phyloP scores from a whole-genome alignment of 148 eudicot species.

The Rhododendron mucronatum region DNA sequence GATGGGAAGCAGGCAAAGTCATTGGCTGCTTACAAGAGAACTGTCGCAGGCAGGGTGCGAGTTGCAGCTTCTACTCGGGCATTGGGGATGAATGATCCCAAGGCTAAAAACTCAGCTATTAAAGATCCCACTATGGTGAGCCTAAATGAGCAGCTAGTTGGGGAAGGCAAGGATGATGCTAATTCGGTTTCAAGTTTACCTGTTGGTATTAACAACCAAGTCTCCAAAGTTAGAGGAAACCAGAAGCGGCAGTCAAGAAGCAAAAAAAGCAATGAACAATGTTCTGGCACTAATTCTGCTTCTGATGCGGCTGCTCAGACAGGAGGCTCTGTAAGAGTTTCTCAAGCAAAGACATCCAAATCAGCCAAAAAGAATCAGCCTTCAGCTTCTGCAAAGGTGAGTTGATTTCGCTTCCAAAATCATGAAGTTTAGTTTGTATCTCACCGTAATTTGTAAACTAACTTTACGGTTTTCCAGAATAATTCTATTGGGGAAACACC shows the following conservation, averaged over 20 bases:
- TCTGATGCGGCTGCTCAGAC: conserved; percentile 26
- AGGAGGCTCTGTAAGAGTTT: conserved; percentile 21
- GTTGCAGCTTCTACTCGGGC: conserved; percentile 12
- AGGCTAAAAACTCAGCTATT: conserved; percentile 23
- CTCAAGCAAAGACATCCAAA: conserved; percentile 22
- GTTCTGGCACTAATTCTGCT: conserved; percentile 27
- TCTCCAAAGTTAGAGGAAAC: conserved; percentile 34
- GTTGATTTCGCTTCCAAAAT: conserved; percentile 9
- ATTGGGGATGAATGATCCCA: conserved; percentile 14
- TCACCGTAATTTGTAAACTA: conserved; percentile 27
- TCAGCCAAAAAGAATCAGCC: conserved; percentile 19
- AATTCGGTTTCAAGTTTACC: conserved; percentile 19
- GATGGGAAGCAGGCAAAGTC: conserved; percentile 32
- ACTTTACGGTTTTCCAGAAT: conserved; percentile 39
- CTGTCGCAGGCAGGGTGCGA: not conserved
- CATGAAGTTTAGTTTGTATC: conserved; percentile 8
- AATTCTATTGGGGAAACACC: conserved; percentile 27
- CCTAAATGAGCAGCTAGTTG: conserved; percentile 28
- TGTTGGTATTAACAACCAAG: conserved; percentile 20
- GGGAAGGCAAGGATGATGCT: conserved; percentile 27
- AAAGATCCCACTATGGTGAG: conserved; percentile 23
- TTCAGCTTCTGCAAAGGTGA: conserved; percentile 41
- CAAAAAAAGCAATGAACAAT: conserved; percentile 47
- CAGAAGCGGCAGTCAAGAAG: conserved; percentile 39
- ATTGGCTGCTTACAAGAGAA: conserved; percentile 25